phyloP scores from a whole-genome alignment of 768 basidiomycete species.

The Tylopilus rubrobrunneus region DNA sequence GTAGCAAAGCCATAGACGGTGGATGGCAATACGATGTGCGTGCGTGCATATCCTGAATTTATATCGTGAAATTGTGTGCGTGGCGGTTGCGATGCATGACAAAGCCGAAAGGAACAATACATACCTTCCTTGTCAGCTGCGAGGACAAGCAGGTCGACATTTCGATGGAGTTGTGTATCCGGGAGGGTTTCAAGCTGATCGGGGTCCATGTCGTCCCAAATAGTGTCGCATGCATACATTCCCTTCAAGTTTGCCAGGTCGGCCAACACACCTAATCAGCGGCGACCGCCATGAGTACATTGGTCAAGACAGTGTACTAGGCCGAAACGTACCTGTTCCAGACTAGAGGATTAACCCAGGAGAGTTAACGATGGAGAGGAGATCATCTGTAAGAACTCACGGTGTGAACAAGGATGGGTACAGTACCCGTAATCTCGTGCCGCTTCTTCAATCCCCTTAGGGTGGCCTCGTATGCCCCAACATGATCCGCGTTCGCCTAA shows the following conservation, averaged over 20 bases:
- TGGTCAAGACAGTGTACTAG: background rate
- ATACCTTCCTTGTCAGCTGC: slow-evolving; percentile 35
- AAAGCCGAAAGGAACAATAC: no score
- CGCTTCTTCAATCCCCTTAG: slow-evolving; percentile 48
- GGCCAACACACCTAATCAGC: slow-evolving; percentile 33
- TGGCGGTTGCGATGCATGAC: no score
- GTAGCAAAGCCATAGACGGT: no score
- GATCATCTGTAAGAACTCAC: slow-evolving; percentile 11
- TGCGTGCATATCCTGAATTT: no score
- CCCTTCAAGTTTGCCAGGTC: slow-evolving; percentile 47
- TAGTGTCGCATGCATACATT: slow-evolving; percentile 30
- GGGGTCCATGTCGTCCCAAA: slow-evolving; percentile 47
- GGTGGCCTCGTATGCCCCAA: slow-evolving; percentile 40
- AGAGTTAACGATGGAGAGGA: background rate
- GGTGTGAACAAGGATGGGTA: background rate
- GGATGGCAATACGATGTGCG: no score
- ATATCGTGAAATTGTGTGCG: no score
- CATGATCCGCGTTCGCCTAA: slow-evolving; percentile 32
- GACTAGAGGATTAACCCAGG: slow-evolving; percentile 31
- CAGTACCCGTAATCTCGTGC: slow-evolving; percentile 34
- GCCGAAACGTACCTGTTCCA: slow-evolving; percentile 39
- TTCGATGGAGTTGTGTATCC: slow-evolving; percentile 40
- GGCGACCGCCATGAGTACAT: background rate
- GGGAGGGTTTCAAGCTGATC: slow-evolving; percentile 43
- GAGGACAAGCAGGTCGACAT: slow-evolving; percentile 44